These are phyloP conservation scores for Carallia brachiata DNA, from an alignment of 345 rosid genomes.

Conservation along the genomic window DNA sequence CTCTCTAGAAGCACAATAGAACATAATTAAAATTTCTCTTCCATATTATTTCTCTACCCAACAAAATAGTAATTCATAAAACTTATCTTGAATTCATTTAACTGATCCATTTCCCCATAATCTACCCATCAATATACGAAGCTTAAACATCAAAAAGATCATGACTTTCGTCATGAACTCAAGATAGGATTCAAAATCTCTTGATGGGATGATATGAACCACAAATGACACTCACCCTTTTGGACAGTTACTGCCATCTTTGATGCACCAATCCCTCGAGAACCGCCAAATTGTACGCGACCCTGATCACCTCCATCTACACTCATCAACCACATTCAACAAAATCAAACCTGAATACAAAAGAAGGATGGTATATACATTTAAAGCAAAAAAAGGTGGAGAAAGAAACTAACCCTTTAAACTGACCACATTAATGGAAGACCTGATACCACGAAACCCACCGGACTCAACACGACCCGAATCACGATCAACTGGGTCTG, in stretches of 20 bases:
- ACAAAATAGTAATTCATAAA: no score
- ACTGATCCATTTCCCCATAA: no score
- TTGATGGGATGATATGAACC: not conserved
- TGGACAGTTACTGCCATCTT: slow-evolving; percentile 20
- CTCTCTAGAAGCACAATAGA: no score
- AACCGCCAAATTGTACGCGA: slow-evolving; percentile 17
- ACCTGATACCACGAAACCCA: slow-evolving; percentile 29
- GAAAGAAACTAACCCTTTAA: slow-evolving; percentile 34
- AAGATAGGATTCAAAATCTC: no score
- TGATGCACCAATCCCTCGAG: slow-evolving; percentile 19
- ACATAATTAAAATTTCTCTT: no score
- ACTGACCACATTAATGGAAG: slow-evolving; percentile 24
- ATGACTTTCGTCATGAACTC: no score
- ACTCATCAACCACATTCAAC: not conserved
- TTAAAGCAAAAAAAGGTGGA: no score
- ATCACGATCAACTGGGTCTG: slow-evolving; percentile 30
- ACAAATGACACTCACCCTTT: slow-evolving; percentile 7
- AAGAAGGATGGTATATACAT: not conserved
- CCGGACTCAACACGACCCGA: slow-evolving; percentile 27
- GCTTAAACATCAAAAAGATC: no score
- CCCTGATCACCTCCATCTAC: slow-evolving; percentile 6
- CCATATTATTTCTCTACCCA: no score
- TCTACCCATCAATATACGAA: no score
- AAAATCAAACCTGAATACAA: not conserved
- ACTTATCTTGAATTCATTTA: no score